phyloP scores from a whole-genome alignment of 192 early-diverging fungal species.

The Umbelopsis isabellina region DNA sequence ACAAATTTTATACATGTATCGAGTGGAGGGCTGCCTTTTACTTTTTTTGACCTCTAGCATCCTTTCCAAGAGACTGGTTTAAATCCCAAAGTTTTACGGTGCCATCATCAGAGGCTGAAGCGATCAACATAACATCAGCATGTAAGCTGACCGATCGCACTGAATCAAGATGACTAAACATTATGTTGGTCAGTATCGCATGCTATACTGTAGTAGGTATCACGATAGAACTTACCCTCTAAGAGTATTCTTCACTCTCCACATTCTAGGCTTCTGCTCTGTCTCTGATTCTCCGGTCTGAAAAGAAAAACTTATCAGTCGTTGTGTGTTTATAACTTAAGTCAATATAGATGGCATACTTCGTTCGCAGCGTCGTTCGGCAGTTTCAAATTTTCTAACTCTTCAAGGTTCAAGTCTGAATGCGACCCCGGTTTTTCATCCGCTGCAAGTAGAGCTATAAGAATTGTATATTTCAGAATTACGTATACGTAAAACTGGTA shows the following conservation, averaged over 20 bases:
- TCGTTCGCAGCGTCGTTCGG: not conserved
- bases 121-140: slow-evolving; percentile 53
- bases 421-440: not conserved
- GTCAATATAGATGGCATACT: not conserved
- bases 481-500: not conserved
- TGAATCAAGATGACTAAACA: slow-evolving; percentile 69
- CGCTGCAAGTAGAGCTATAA: not conserved
- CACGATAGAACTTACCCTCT: slow-evolving; percentile 47
- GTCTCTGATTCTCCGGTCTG: slow-evolving; percentile 36
- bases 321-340: not conserved
- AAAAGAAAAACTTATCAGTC: not conserved
- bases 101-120: slow-evolving; percentile 80
- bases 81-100: slow-evolving; percentile 82
- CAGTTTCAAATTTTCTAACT: slow-evolving; percentile 16
- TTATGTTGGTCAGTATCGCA: not conserved
- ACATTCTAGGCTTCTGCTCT: slow-evolving; percentile 50
- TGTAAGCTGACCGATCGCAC: slow-evolving; percentile 67
- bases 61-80: slow-evolving; percentile 40
- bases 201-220: no score
- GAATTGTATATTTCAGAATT: not conserved
- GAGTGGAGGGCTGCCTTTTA: slow-evolving; percentile 18
- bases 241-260: slow-evolving; percentile 63
- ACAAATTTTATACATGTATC: not conserved
- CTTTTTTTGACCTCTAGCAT: slow-evolving; percentile 37
- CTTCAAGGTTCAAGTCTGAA: slow-evolving; percentile 19